Base-by-base conservation (phyloP, 768 basidiomycete genomes). In the Russula ochroleuca region DNA sequence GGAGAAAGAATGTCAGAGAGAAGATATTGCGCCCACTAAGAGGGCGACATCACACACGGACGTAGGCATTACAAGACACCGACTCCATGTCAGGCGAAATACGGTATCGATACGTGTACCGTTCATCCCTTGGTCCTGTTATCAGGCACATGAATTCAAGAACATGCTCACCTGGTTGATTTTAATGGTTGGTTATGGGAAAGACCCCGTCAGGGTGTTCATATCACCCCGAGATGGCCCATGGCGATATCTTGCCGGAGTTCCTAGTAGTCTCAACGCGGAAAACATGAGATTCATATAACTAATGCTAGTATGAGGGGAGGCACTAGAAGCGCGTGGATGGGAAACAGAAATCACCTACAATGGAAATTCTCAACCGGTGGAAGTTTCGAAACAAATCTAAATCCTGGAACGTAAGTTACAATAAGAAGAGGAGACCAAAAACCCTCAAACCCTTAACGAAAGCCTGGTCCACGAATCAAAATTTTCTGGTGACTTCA, bases 1-100 rank as follows among this genome's bases (percentile, higher is more conserved):
- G 35, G 23, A 9, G 9, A 21, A 45, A 28, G 8, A 40, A 63
- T 35, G 0, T 66, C 65, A 66, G 65, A 66, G 61, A 63, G 61
- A 66, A 62, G 57, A 66, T 66, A 58, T 38, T 15, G 19, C 45
- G 47, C 54, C 59, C 52, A 37, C 50, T 25, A n/a, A 43, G n/a
- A 23, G 48, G 54, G 64, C 64, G 25, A 23, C 35, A 23, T 65
- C 64, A 61, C 23, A 8, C 54, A 65, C 25, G 33, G 54, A 65
- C 64, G 64, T 56, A 14, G 64, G 49, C 35, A 43, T 61, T 33
- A 2, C 33, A 53, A 25, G 59, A 65, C 41, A 45, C 48, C 64
- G 37, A 56, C 64, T 61, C 58, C 64, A 65, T 45, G 64, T 65
- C 59, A 60, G 64, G 50, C 21, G 48, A 19, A 19, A 23, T 37